A percentile compares a stretch with the other conserved stretches of the same genome.
These are phyloP conservation scores for Eucalyptus shirleyi DNA, from an alignment of 345 rosid species.

Conservation along the genomic window DNA sequence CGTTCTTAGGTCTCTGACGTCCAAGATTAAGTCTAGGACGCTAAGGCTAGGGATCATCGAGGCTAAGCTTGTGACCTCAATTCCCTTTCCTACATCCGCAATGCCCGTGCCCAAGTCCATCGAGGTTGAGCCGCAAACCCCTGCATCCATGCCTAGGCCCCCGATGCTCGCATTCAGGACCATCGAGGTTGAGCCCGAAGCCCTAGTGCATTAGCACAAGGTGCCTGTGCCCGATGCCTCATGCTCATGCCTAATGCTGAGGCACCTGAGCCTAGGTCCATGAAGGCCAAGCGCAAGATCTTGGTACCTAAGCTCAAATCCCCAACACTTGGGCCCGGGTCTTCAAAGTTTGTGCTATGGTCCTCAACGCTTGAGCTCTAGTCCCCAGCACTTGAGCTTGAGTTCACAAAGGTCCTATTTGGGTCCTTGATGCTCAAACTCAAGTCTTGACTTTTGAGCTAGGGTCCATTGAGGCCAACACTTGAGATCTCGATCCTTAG, in stretches of 20 bases:
- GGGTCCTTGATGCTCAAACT: too few species aligned
- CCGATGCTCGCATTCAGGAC: accelerated
- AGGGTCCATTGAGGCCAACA: too few species aligned
- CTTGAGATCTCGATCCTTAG: too few species aligned
- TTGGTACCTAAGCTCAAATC: too few species aligned
- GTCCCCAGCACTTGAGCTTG: background rate
- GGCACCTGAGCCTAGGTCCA: background rate
- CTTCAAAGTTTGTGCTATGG: background rate
- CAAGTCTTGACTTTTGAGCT: too few species aligned
- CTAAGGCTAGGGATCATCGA: accelerated
- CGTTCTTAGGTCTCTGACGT: too few species aligned
- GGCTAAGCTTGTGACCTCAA: too few species aligned
- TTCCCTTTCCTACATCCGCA: too few species aligned
- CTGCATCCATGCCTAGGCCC: accelerated
- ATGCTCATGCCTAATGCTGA: background rate
- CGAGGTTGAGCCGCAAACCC: accelerated
- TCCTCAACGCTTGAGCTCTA: background rate
- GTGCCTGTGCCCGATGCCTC: accelerated
- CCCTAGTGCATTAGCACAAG: background rate
- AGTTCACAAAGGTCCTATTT: too few species aligned
- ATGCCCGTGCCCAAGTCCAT: accelerated
- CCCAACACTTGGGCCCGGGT: background rate
- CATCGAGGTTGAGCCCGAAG: background rate
- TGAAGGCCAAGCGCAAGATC: background rate
- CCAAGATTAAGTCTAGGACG: too few species aligned